Evolutionary conservation across 768 basidiomycete species (phyloP), one percentile per base, ranked within the genome.

Genomic region (Boletus coccyginus): DNA sequence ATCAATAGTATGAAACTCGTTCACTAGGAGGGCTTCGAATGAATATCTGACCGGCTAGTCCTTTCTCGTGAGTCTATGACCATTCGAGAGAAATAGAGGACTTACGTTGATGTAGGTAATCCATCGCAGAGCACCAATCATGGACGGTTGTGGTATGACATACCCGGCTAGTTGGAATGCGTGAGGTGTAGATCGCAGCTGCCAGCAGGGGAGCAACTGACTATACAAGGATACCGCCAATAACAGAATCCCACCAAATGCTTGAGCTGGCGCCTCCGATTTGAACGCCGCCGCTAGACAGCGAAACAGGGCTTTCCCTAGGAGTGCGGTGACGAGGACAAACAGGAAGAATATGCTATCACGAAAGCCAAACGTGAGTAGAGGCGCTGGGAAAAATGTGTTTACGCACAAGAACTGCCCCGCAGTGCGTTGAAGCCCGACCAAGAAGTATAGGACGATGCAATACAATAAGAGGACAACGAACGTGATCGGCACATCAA

Each of bases 221-320:
- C 65, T 62, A 61, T 79, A 74, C 81, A 86, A 61, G 81, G 81
- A 59, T 78, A 85, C 75, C 14, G 77, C 72, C 62, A 88, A 74
- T 38, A 83, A 70, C 14, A 77, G 55, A 57, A 83, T 63, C 45
- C 81, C 84, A 8, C 80, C 83, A 11, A 87, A 58, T 10, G 86
- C 78, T 62, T 85, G 85, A 8, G 87, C 86, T 0, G 84, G 79
- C 1, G 86, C 82, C 50, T 82, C 80, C 10, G 77, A 74, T 44
- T 76, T 76, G 65, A 87, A 84, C 7, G 76, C 76, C 0, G 88
- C 84, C 1, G 86, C 85, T 12, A 90, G 62, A 0, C 77, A 76
- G 29, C 91, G 79, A 79, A 92, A 95, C 78, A 86, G 85, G 0
- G 83, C 84, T 68, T 86, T 87, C 81, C 92, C 87, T 9, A 84